These are phyloP conservation scores for Flammula alnicola DNA, from an alignment of 1,284 basidiomycete genomes.

Conservation along the genomic window DNA sequence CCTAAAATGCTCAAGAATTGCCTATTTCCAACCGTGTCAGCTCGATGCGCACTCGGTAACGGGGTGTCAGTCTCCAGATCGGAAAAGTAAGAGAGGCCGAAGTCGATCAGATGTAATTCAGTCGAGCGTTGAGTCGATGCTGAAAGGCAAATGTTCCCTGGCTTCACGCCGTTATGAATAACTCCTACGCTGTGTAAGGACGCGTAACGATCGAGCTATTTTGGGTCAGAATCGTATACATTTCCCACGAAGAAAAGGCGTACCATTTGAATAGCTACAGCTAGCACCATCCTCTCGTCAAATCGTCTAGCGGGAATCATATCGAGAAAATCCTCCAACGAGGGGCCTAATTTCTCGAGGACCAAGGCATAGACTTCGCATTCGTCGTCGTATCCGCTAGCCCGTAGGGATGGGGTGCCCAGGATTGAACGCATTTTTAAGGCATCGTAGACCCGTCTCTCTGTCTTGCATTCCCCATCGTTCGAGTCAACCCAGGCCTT, in stretches of 20 bases:
- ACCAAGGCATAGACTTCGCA: conserved; percentile 30
- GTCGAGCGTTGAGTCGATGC: neutral
- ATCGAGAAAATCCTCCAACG: too few relatives aligned
- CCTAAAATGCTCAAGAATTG: conserved; percentile 33
- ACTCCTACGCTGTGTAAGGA: conserved; percentile 29
- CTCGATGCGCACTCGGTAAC: conserved; percentile 21
- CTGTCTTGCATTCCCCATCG: conserved; percentile 31
- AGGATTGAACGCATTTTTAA: conserved; percentile 12
- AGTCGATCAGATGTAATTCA: conserved; percentile 32
- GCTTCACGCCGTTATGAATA: conserved; percentile 36
- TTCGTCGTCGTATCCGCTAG: conserved; percentile 18
- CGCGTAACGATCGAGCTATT: conserved; percentile 32
- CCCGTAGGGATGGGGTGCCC: conserved; percentile 13
- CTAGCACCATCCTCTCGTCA: too few relatives aligned
- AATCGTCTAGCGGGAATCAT: too few relatives aligned
- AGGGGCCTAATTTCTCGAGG: conserved; percentile 22
- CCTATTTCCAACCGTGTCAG: conserved; percentile 30
- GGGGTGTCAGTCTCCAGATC: conserved; percentile 9
- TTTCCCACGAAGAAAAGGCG: too few relatives aligned
- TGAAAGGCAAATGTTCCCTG: conserved; percentile 34
- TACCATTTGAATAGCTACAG: too few relatives aligned
- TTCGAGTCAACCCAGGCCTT: conserved; percentile 29
- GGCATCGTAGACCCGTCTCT: conserved; percentile 24
- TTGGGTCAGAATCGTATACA: too few relatives aligned
- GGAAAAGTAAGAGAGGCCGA: conserved; percentile 28